phyloP scores from a whole-genome alignment of 768 basidiomycete species.

The Mycena albidolilacea region DNA sequence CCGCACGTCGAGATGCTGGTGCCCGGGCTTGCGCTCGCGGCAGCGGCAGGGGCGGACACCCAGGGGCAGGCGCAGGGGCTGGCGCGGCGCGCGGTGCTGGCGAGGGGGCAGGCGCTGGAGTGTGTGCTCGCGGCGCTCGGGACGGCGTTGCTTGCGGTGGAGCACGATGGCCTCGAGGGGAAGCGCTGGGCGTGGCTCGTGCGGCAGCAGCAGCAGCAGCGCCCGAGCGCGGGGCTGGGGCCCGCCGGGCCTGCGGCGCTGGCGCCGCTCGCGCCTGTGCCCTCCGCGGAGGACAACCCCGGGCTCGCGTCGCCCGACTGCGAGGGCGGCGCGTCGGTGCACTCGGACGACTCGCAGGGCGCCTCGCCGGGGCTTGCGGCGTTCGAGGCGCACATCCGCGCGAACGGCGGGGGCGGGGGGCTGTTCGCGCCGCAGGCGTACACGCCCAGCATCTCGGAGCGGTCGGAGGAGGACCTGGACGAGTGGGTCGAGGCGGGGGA shows the following conservation, averaged over 20 bases:
- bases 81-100: conserved; percentile 31
- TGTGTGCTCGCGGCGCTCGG: conserved; percentile 36
- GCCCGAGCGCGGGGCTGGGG: not conserved
- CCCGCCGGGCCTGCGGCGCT: not conserved
- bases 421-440: not conserved
- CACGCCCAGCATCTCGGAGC: not conserved
- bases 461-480: not conserved
- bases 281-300: conserved; percentile 13
- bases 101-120: conserved; percentile 41
- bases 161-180: conserved; percentile 41
- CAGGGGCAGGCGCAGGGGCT: not conserved
- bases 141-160: conserved; percentile 37
- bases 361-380: not conserved
- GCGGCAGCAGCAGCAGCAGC: not conserved
- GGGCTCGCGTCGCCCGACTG: conserved; percentile 17
- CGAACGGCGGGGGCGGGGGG: not conserved
- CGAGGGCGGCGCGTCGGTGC: conserved; percentile 5
- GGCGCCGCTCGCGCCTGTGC: not conserved
- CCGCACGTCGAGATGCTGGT: conserved; percentile 35
- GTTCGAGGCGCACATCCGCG: conserved; percentile 11
- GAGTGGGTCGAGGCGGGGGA: not conserved
- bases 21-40: not conserved
- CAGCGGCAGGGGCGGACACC: no score
- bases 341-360: conserved; percentile 32
- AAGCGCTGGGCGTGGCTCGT: conserved; percentile 43